A percentile compares a stretch with the other conserved stretches of the same genome.
These are phyloP conservation scores for Calonectria pseudoreteaudii DNA, from an alignment of 2,329 filamentous ascomycete genomes.

Conservation along the genomic window DNA sequence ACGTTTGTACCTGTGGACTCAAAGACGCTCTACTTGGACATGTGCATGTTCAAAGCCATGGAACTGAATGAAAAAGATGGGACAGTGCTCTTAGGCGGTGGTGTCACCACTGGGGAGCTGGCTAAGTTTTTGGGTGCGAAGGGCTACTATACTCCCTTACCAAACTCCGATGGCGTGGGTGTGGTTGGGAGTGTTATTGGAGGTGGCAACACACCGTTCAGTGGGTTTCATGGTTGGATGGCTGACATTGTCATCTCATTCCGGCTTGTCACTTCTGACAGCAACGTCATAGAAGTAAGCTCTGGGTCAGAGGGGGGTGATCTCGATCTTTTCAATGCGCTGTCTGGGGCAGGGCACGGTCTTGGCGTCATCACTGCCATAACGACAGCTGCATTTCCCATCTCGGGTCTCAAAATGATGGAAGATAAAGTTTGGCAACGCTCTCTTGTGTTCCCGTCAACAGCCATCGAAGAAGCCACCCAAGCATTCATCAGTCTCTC, in stretches of 20 bases:
- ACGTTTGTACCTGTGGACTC: constrained; percentile 45
- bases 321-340: constrained; percentile 43
- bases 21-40: constrained; percentile 48
- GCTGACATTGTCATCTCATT: constrained; percentile 46
- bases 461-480: constrained; percentile 35
- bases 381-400: constrained; percentile 38
- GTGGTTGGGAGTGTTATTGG: constrained; percentile 44
- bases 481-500: constrained; percentile 38
- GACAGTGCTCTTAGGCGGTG: constrained; percentile 47
- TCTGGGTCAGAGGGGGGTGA: constrained; percentile 35
- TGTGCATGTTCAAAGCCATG: constrained; percentile 46
- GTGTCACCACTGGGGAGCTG: constrained; percentile 42
- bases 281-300: constrained; percentile 28
- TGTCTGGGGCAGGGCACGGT: constrained; percentile 51
- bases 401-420: constrained; percentile 41
- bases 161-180: constrained; percentile 44
- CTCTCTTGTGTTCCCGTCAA: constrained; percentile 43
- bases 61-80: constrained; percentile 38
- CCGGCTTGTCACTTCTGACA: constrained; percentile 41
- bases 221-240: constrained; percentile 48
- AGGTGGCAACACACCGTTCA: constrained; percentile 41
- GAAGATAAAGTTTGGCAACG: constrained; percentile 48
- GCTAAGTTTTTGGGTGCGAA: constrained; percentile 33
- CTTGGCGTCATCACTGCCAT: constrained; percentile 47
- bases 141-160: constrained; percentile 47